Evolutionary conservation across 2,329 filamentous ascomycete genomes (phyloP).

Genomic region (Colletotrichum orbiculare): DNA sequence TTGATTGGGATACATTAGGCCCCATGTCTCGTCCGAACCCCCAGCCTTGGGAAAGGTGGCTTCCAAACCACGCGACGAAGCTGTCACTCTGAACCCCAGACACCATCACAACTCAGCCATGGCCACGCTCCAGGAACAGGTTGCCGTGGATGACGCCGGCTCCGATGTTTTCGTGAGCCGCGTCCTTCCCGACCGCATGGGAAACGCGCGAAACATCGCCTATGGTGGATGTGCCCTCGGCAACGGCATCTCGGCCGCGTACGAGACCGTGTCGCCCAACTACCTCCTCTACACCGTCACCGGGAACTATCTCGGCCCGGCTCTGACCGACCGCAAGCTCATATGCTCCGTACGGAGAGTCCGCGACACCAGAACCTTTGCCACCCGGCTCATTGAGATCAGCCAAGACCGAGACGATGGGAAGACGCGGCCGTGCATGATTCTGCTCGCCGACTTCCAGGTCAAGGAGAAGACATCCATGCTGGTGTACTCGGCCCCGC

Average conservation of each 20-base stretch:
- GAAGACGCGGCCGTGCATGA: conserved; percentile 50
- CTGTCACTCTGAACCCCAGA: not conserved
- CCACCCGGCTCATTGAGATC: conserved; percentile 58
- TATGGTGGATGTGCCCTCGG: conserved; percentile 58
- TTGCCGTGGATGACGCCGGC: conserved; percentile 26
- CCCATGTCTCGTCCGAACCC: no score
- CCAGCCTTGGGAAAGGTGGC: not conserved
- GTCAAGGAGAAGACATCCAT: conserved; percentile 47
- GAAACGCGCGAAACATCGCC: conserved; percentile 48
- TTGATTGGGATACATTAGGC: no score
- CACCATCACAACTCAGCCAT: not conserved
- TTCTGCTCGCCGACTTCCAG: conserved; percentile 60
- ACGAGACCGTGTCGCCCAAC: conserved; percentile 46
- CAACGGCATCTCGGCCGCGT: conserved; percentile 55
- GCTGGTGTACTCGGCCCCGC: conserved; percentile 52
- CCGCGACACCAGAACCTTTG: conserved; percentile 59
- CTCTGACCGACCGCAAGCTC: conserved; percentile 52
- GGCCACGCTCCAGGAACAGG: conserved; percentile 31
- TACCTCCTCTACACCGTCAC: conserved; percentile 58
- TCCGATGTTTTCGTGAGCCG: conserved; percentile 42
- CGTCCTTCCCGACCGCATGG: conserved; percentile 44
- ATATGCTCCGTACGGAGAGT: conserved; percentile 48
- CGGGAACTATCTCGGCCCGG: conserved; percentile 60
- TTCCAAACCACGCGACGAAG: not conserved
- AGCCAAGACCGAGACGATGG: conserved; percentile 53